A percentile compares a stretch with the other conserved stretches of the same genome.
These are phyloP conservation scores for Cutaneotrichosporon cutaneum DNA, from an alignment of 1,284 basidiomycete species.

Conservation along the genomic window DNA sequence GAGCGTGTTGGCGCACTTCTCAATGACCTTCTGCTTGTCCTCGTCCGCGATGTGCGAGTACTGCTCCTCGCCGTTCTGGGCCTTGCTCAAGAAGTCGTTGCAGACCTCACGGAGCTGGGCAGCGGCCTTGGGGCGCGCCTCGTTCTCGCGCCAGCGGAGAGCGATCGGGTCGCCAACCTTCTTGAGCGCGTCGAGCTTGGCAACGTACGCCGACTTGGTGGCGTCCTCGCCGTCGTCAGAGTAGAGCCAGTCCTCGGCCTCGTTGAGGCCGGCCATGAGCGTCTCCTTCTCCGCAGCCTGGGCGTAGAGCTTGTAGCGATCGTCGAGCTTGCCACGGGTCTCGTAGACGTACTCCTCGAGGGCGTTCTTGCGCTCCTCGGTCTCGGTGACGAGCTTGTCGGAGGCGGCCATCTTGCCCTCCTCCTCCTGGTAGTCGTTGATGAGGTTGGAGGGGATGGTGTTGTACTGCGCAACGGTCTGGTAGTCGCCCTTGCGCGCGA, in stretches of 20 bases:
- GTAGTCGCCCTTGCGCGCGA: slow-evolving; percentile 77
- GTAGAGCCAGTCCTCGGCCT: slow-evolving; percentile 93
- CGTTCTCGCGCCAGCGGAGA: slow-evolving; percentile 73
- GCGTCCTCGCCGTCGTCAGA: slow-evolving; percentile 92
- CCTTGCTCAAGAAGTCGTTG: slow-evolving; percentile 76
- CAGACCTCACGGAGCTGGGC: slow-evolving; percentile 76
- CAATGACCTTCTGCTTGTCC: slow-evolving; percentile 72
- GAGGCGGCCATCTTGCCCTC: slow-evolving; percentile 82
- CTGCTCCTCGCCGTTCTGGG: slow-evolving; percentile 76
- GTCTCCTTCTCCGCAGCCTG: slow-evolving; percentile 71
- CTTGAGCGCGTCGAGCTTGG: slow-evolving; percentile 74
- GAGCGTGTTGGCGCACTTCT: slow-evolving; percentile 66
- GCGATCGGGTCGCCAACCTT: slow-evolving; percentile 78
- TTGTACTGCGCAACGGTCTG: slow-evolving; percentile 66
- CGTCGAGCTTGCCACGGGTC: slow-evolving; percentile 84
- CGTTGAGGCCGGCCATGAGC: slow-evolving; percentile 66
- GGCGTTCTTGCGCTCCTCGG: slow-evolving; percentile 94
- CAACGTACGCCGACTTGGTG: slow-evolving; percentile 82
- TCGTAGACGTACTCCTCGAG: slow-evolving; percentile 97
- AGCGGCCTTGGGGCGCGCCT: slow-evolving; percentile 71
- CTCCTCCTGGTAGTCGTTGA: slow-evolving; percentile 68
- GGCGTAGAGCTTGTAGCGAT: slow-evolving; percentile 72
- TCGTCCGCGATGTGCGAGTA: slow-evolving; percentile 82
- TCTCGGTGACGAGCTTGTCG: slow-evolving; percentile 93
- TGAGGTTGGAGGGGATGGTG: slow-evolving; percentile 62